These are phyloP conservation scores for Gentiana dahurica DNA, from an alignment of 257 asterid species.

Conservation along the genomic window DNA sequence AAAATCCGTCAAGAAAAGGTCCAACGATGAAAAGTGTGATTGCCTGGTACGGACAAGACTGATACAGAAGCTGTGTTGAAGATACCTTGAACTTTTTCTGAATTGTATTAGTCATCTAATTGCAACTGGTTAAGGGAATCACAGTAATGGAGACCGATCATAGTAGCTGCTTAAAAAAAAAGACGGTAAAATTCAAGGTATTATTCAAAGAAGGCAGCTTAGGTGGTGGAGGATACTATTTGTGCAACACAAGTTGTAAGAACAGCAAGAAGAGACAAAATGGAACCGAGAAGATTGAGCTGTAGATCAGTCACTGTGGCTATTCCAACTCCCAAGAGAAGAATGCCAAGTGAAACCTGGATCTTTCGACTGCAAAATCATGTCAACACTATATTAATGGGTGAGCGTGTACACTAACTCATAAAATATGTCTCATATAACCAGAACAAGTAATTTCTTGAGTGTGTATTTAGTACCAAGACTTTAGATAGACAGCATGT, in stretches of 20 bases:
- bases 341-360: slow-evolving; percentile 59
- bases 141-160: slow-evolving; percentile 10
- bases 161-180: background rate
- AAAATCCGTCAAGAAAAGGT: slow-evolving; percentile 76
- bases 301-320: slow-evolving; percentile 94
- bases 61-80: slow-evolving; percentile 84
- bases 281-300: slow-evolving; percentile 70
- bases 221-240: slow-evolving; percentile 66
- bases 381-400: slow-evolving; percentile 18
- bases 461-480: background rate
- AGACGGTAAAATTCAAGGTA: no score
- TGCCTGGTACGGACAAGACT: slow-evolving; percentile 86
- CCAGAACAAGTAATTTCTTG: background rate
- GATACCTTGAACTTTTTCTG: slow-evolving; percentile 91
- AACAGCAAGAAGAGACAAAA: slow-evolving; percentile 74
- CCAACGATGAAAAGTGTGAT: slow-evolving; percentile 62
- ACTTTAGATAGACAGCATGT: background rate
- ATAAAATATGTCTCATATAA: no score
- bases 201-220: background rate
- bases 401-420: background rate
- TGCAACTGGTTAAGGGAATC: slow-evolving; percentile 38
- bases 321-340: slow-evolving; percentile 89
- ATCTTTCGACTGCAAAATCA: slow-evolving; percentile 59
- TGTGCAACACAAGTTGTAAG: slow-evolving; percentile 81
- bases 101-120: slow-evolving; percentile 87